A percentile compares a stretch with the other conserved stretches of the same genome.
Evolutionary conservation across 1,284 basidiomycete species (phyloP).

Genomic region (Agroathelia rolfsii): DNA sequence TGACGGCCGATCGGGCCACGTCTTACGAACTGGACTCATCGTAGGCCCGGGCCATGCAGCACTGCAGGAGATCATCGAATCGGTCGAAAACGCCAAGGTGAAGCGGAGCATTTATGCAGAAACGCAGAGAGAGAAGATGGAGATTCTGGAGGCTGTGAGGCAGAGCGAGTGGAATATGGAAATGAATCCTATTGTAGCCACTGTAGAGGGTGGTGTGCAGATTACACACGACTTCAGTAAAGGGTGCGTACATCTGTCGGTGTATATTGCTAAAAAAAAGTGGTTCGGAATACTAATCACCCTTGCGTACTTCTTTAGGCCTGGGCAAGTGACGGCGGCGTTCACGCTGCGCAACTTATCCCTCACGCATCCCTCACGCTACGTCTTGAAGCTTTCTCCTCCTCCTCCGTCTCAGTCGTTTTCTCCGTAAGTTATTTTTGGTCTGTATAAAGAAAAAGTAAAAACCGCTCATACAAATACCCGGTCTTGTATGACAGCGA

Average conservation of each 20-base stretch:
- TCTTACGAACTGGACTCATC: constrained; percentile 46
- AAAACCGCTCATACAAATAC: too few relatives aligned
- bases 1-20: constrained; percentile 49
- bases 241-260: constrained; percentile 40
- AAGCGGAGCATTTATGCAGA: constrained; percentile 85
- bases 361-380: constrained; percentile 42
- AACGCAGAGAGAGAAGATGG: constrained; percentile 62
- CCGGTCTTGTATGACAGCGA: constrained; percentile 22
- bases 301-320: constrained; percentile 27
- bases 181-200: constrained; percentile 60
- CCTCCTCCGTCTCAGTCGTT: constrained; percentile 27
- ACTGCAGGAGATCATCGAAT: constrained; percentile 45
- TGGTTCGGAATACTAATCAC: constrained; percentile 1
- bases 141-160: constrained; percentile 57
- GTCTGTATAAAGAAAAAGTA: constrained; percentile 6
- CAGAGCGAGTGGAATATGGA: constrained; percentile 71
- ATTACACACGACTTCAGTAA: constrained; percentile 54
- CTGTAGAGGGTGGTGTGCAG: constrained; percentile 28
- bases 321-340: constrained; percentile 42
- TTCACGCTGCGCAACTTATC: constrained; percentile 67
- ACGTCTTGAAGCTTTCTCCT: constrained; percentile 35
- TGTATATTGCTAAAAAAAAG: constrained; percentile 1
- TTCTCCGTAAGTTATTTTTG: constrained; percentile 3
- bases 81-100: constrained; percentile 50
- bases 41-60: constrained; percentile 62